phyloP scores from a whole-genome alignment of 345 rosid species.

The Gossypium australe region DNA sequence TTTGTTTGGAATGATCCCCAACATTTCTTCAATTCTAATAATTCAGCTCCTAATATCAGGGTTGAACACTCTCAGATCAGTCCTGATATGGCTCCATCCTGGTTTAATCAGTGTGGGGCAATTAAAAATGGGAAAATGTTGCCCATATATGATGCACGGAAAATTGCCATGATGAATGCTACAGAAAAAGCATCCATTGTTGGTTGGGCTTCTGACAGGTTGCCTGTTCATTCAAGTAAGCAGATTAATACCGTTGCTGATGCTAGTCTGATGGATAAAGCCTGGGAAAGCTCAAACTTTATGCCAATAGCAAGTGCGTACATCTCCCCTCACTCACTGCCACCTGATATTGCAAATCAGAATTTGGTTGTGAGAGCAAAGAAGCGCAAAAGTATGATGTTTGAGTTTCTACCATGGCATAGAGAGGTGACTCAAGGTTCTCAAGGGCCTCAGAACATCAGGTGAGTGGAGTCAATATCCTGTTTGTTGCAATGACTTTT shows the following conservation, averaged over 20 bases:
- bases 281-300: conserved; percentile 21
- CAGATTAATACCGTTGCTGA: conserved; percentile 29
- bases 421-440: conserved; percentile 43
- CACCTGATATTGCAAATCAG: conserved; percentile 17
- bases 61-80: conserved; percentile 51
- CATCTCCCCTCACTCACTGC: background rate
- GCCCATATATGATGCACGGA: conserved; percentile 38
- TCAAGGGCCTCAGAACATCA: conserved; percentile 46
- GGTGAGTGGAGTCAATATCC: conserved; percentile 30
- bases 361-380: conserved; percentile 33
- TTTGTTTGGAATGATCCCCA: conserved; percentile 19
- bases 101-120: conserved; percentile 68
- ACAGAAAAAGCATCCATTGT: conserved; percentile 36
- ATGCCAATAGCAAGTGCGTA: conserved; percentile 30
- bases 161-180: conserved; percentile 31
- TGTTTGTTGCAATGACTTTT: background rate
- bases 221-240: conserved; percentile 27
- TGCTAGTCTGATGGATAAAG: conserved; percentile 26
- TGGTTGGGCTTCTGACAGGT: conserved; percentile 42
- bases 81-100: conserved; percentile 73
- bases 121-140: conserved; percentile 61
- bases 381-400: conserved; percentile 61
- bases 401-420: conserved; percentile 59
- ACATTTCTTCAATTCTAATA: conserved; percentile 29
- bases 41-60: conserved; percentile 27